Base-by-base conservation (phyloP, 306 rosid genomes). In the Parietaria judaica region DNA sequence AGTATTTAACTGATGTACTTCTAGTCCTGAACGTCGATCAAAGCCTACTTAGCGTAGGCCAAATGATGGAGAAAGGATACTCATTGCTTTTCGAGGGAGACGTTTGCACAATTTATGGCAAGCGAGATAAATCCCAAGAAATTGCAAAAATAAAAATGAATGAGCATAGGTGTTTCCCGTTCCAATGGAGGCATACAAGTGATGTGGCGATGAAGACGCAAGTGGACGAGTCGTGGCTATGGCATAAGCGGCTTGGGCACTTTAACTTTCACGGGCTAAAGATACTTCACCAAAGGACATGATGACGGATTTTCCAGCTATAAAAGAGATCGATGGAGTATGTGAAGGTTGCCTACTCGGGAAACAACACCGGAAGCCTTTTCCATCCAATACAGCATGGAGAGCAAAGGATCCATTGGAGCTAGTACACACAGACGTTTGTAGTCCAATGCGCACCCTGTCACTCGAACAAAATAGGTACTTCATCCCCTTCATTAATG, bases 261-360 rank as follows among this genome's bases (percentile, higher is more conserved):
- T n/a, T n/a, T n/a, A n/a, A n/a, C n/a, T n/a, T n/a, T n/a, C n/a
- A n/a, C n/a, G n/a, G n/a, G n/a, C n/a, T n/a, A n/a, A n/a, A n/a
- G n/a, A n/a, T n/a, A n/a, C n/a, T n/a, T n/a, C n/a, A n/a, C n/a
- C n/a, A n/a, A n/a, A n/a, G n/a, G n/a, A n/a, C n/a, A n/a, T n/a
- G n/a, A n/a, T n/a, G n/a, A n/a, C n/a, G n/a, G n/a, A n/a, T n/a
- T n/a, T n/a, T n/a, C n/a, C n/a, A n/a, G n/a, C n/a, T n/a, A n/a
- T n/a, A n/a, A n/a, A n/a, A n/a, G n/a, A n/a, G n/a, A n/a, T n/a
- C n/a, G n/a, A n/a, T n/a, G n/a, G n/a, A n/a, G n/a, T n/a, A n/a
- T n/a, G n/a, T n/a, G n/a, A n/a, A n/a, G 36, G 70, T 17, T 54
- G 70, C 23, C 2, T 43, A 13, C 17, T 66, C 36, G 54, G 62